Evolutionary conservation across 345 rosid species (phyloP).

Genomic region (Streptanthus diversifolius): DNA sequence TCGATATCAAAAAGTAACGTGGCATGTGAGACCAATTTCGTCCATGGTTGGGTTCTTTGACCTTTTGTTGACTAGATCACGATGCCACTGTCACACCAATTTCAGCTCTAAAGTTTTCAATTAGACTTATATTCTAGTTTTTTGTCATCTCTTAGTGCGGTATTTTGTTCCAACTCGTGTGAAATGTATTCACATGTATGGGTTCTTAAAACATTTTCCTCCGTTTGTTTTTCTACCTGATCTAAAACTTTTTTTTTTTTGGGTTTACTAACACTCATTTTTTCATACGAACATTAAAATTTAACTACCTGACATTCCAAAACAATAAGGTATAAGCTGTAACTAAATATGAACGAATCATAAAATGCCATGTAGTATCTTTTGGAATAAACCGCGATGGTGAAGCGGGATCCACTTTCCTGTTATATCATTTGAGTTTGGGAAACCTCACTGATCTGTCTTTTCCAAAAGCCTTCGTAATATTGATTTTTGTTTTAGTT

Average conservation of each 20-base stretch:
- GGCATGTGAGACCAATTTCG: conserved; percentile 65
- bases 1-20: conserved; percentile 44
- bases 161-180: not conserved
- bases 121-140: not conserved
- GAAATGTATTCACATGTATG: not conserved
- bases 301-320: not conserved
- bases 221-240: not conserved
- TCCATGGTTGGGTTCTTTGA: conserved; percentile 80
- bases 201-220: not conserved
- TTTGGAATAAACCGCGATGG: not conserved
- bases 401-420: not conserved
- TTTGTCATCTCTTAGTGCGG: not conserved
- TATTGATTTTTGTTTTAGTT: not conserved
- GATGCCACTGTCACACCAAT: not conserved
- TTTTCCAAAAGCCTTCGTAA: not conserved
- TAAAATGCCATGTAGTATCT: conserved; percentile 1
- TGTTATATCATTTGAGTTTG: conserved; percentile 13
- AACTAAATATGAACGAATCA: not conserved
- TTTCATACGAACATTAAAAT: not conserved
- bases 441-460: not conserved
- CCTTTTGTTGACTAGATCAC: conserved; percentile 20
- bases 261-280: not conserved
- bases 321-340: not conserved
- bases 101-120: not conserved
- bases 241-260: not conserved